Conservation (phyloP, 495 filamentous ascomycete species). For the Thozetella sp. region DNA sequence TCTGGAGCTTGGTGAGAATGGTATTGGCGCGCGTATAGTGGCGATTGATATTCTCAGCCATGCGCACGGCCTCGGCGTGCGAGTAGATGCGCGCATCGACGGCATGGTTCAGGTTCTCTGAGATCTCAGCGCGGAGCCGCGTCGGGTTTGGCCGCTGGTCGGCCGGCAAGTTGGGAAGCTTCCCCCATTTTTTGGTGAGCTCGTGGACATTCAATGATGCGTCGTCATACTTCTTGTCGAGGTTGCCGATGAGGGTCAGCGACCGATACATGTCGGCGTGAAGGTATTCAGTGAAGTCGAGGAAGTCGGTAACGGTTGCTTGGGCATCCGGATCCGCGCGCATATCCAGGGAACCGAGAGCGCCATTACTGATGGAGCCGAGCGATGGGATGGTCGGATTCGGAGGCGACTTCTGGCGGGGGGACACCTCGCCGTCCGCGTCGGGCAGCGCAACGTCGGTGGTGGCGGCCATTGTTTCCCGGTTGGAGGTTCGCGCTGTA, state of each 20-base stretch:
- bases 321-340: slow-evolving; percentile 87
- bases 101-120: slow-evolving; percentile 70
- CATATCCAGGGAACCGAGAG: slow-evolving; percentile 32
- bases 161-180: slow-evolving; percentile 61
- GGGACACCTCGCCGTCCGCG: slow-evolving; percentile 38
- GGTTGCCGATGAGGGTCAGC: slow-evolving; percentile 81
- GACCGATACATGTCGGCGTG: slow-evolving; percentile 91
- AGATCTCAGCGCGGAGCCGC: slow-evolving; percentile 74
- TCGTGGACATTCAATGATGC: slow-evolving; percentile 69
- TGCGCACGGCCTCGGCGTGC: slow-evolving; percentile 79
- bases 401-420: slow-evolving; percentile 30
- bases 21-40: slow-evolving; percentile 75
- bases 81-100: slow-evolving; percentile 76
- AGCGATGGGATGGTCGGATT: slow-evolving; percentile 27
- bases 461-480: slow-evolving; percentile 10
- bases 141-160: slow-evolving; percentile 45
- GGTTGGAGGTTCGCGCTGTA: too few relatives aligned
- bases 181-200: slow-evolving; percentile 72
- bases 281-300: slow-evolving; percentile 96
- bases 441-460: slow-evolving; percentile 19
- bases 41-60: slow-evolving; percentile 75
- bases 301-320: slow-evolving; percentile 90
- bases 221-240: slow-evolving; percentile 72
- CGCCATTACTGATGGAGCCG: slow-evolving; percentile 25
- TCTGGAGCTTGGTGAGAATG: slow-evolving; percentile 81